phyloP scores from a whole-genome alignment of 2,329 filamentous ascomycete genomes.

The Aspergillus phoenicis region DNA sequence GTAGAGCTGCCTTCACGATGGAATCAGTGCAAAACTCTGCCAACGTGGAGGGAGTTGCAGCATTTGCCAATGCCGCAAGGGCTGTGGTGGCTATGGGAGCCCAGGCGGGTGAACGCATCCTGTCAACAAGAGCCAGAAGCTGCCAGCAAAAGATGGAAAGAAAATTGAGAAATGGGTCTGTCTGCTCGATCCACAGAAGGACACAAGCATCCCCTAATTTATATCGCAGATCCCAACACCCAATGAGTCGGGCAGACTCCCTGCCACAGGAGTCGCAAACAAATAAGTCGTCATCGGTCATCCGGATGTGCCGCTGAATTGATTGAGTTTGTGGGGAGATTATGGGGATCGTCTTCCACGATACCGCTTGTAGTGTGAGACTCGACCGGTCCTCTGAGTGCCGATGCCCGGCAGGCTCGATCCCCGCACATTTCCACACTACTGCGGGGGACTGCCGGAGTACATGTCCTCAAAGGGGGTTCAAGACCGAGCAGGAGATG shows the following conservation, averaged over 20 bases:
- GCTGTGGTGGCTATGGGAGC: neutral
- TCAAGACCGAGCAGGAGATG: neutral
- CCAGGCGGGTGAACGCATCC: neutral
- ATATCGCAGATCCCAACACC: neutral
- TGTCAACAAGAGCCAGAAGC: neutral
- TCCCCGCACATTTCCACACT: neutral
- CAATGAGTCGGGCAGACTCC: neutral
- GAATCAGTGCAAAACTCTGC: neutral
- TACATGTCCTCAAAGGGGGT: neutral
- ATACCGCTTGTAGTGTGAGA: too few species aligned
- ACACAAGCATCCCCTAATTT: neutral
- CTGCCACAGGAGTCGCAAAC: neutral
- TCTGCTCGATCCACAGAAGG: neutral
- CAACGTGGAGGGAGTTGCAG: neutral
- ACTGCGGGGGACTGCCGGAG: neutral
- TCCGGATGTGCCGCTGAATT: neutral
- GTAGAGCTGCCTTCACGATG: constrained; percentile 44
- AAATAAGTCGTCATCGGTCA: neutral
- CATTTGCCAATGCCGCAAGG: neutral
- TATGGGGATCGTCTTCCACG: neutral
- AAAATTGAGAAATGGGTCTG: neutral
- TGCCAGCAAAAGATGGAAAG: neutral
- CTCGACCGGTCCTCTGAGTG: neutral
- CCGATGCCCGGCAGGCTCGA: neutral
- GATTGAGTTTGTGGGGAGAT: neutral